These are phyloP conservation scores for Esteya vermicola DNA, from an alignment of 2,329 filamentous ascomycete genomes.

Conservation along the genomic window DNA sequence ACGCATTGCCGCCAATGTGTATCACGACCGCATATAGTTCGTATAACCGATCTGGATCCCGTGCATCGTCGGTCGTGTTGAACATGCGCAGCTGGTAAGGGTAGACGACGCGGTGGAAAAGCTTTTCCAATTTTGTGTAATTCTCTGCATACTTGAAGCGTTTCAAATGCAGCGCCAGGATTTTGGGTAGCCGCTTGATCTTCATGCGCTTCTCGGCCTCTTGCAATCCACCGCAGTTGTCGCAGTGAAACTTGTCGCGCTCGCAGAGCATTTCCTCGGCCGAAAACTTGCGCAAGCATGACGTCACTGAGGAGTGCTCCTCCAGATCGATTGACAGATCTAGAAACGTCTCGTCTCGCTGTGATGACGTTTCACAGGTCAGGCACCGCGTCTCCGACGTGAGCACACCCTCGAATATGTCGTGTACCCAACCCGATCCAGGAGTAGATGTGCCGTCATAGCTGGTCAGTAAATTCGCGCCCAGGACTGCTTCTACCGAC, in stretches of 20 bases:
- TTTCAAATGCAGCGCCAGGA: constrained; percentile 85
- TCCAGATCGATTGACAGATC: constrained; percentile 94
- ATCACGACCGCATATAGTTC: constrained; percentile 96
- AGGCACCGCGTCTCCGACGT: constrained; percentile 94
- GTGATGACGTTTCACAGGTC: constrained; percentile 90
- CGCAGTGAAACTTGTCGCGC: constrained; percentile 97
- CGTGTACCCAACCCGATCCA: constrained; percentile 81
- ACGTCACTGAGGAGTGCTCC: constrained; percentile 89
- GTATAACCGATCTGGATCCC: constrained; percentile 85
- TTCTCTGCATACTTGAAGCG: constrained; percentile 98
- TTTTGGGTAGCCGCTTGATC: constrained; percentile 84
- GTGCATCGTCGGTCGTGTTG: constrained; percentile 91
- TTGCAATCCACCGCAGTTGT: constrained; percentile 89
- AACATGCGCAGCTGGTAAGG: constrained; percentile 93
- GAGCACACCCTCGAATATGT: constrained; percentile 87
- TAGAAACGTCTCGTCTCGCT: constrained; percentile 88
- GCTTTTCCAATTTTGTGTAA: constrained; percentile 80
- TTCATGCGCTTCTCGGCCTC: constrained; percentile 99
- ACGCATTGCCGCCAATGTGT: constrained; percentile 91
- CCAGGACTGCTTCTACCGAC: constrained; percentile 32
- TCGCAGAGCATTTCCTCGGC: constrained; percentile 98
- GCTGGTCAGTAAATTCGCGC: constrained; percentile 9
- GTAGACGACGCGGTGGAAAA: constrained; percentile 94
- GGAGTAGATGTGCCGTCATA: constrained; percentile 37
- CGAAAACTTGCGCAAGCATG: constrained; percentile 89